Evolutionary conservation across 2,329 filamentous ascomycete genomes (phyloP).

Genomic region (Aphanoascus verrucosus): DNA sequence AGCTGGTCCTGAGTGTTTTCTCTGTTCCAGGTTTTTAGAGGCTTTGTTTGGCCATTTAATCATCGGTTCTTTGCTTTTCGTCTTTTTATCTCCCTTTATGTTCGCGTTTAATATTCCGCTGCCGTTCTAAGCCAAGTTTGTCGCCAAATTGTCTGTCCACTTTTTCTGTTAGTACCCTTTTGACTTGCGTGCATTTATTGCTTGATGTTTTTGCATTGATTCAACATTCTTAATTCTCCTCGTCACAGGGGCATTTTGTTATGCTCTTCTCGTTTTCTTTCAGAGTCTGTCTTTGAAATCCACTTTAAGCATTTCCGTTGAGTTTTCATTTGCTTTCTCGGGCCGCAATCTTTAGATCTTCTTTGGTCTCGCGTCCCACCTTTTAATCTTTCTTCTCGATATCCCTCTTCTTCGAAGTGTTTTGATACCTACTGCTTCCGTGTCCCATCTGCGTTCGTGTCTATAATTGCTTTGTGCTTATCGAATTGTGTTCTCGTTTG

Average conservation of each 20-base stretch:
- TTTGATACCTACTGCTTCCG: background rate
- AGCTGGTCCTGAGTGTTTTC: conserved; percentile 39
- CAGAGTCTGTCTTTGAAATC: background rate
- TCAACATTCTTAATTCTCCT: conserved; percentile 5
- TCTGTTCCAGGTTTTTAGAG: conserved; percentile 16
- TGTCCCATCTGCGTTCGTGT: background rate
- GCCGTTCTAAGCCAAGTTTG: conserved; percentile 10
- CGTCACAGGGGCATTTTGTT: background rate
- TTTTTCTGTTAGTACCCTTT: conserved; percentile 25
- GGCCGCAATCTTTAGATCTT: conserved; percentile 1
- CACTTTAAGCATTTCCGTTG: background rate
- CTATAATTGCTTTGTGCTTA: background rate
- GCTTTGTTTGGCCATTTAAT: conserved; percentile 1
- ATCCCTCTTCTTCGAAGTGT: background rate
- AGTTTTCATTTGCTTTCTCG: background rate
- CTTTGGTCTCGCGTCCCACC: background rate
- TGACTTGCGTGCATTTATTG: conserved; percentile 17
- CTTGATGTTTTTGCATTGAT: background rate
- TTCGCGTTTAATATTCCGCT: conserved; percentile 13
- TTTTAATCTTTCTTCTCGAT: background rate
- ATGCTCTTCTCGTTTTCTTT: background rate
- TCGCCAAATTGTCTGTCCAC: background rate
- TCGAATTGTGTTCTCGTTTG: background rate
- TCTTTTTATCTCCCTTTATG: background rate
- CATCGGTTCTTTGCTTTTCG: background rate